Percentiles rank a stretch among this genome's conserved stretches.
Evolutionary conservation across 2,329 filamentous ascomycete species (phyloP).

Genomic region (Saccharata proteae): DNA sequence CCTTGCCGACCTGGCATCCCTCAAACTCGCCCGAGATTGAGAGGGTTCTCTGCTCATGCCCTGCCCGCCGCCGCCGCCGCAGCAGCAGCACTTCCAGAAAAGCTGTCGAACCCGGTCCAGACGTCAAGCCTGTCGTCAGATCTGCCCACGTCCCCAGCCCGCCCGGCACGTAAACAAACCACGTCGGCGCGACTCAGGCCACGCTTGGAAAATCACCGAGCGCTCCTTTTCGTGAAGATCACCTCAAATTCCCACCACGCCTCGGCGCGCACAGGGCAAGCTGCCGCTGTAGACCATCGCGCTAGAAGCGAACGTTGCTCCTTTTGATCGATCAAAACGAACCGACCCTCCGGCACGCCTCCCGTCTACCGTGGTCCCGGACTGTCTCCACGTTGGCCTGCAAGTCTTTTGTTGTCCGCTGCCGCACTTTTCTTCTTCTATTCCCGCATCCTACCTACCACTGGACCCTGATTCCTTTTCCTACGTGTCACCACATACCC

Average conservation of each 20-base stretch:
- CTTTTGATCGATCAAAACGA: constrained; percentile 27
- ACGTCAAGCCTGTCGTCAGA: constrained; percentile 2
- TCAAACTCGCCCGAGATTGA: constrained; percentile 17
- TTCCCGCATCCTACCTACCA: constrained; percentile 25
- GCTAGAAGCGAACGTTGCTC: constrained; percentile 18
- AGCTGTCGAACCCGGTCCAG: constrained; percentile 3
- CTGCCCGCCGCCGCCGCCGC: constrained; percentile 22
- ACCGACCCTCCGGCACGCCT: constrained; percentile 25
- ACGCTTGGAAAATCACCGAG: constrained; percentile 9
- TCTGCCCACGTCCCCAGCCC: constrained; percentile 6
- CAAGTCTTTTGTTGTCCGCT: constrained; percentile 26
- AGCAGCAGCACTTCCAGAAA: constrained; percentile 8
- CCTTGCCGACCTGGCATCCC: constrained; percentile 17
- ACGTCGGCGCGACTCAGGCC: constrained; percentile 7
- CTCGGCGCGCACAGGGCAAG: constrained; percentile 6
- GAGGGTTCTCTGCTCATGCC: too few relatives aligned
- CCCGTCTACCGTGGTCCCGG: constrained; percentile 31
- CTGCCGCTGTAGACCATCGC: too few relatives aligned
- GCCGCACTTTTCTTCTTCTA: constrained; percentile 24
- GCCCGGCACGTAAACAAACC: constrained; percentile 3
- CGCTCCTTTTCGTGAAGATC: constrained; percentile 9
- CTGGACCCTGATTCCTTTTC: constrained; percentile 22
- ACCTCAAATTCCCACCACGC: constrained; percentile 7
- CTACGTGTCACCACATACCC: constrained; percentile 13
- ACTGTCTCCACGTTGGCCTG: constrained; percentile 20